These are phyloP conservation scores for Cyclocybe aegerita DNA, from an alignment of 768 basidiomycete species.

Conservation along the genomic window DNA sequence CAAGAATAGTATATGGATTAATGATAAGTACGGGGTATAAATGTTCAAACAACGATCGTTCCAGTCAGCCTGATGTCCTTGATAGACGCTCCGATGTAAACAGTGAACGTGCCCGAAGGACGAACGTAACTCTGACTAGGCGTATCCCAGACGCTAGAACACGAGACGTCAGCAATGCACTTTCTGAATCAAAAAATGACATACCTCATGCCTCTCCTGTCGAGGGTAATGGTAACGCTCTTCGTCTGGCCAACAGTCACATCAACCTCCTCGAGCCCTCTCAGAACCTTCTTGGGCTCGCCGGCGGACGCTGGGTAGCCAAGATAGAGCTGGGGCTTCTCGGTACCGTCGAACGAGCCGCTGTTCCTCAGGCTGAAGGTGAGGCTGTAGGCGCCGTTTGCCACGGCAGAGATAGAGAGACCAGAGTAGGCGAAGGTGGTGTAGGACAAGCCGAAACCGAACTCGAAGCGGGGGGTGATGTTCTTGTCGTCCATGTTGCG, in stretches of 20 bases:
- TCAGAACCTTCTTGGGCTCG: constrained; percentile 48
- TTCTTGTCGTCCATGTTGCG: constrained; percentile 56
- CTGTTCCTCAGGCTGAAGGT: constrained; percentile 48
- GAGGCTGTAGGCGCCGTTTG: constrained; percentile 30
- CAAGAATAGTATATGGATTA: neutral
- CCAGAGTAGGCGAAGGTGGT: constrained; percentile 67
- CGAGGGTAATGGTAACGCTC: constrained; percentile 35
- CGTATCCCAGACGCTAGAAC: constrained; percentile 50
- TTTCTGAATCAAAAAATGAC: constrained; percentile 4
- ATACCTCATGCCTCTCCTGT: constrained; percentile 45
- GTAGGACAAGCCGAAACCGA: constrained; percentile 76
- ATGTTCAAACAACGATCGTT: constrained; percentile 19
- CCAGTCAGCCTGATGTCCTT: constrained; percentile 44
- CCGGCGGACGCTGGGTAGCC: constrained; percentile 45
- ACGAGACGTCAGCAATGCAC: constrained; percentile 1
- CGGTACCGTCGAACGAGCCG: constrained; percentile 47
- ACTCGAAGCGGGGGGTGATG: constrained; percentile 57
- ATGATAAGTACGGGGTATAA: neutral
- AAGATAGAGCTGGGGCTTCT: constrained; percentile 56
- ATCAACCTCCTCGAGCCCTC: constrained; percentile 50
- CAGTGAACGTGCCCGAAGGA: constrained; percentile 49
- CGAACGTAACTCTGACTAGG: constrained; percentile 48
- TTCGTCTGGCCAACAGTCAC: constrained; percentile 36
- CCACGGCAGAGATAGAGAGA: constrained; percentile 36
- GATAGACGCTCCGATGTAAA: constrained; percentile 54